Conservation (phyloP, 495 filamentous ascomycete genomes). For the Extremus antarcticus region DNA sequence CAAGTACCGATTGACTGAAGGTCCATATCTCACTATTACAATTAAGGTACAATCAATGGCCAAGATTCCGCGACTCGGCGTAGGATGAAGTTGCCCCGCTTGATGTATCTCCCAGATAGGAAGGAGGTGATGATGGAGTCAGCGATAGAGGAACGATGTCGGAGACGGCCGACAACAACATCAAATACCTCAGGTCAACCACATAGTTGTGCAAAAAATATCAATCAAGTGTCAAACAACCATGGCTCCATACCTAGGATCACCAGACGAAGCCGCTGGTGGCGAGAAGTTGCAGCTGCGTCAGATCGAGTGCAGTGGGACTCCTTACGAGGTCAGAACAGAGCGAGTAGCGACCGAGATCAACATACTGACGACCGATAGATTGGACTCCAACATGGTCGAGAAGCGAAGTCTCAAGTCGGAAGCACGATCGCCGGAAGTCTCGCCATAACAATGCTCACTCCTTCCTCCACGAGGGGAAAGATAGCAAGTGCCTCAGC, state of each 20-base stretch:
- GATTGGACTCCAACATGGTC: constrained; percentile 48
- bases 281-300: constrained; percentile 5
- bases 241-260: constrained; percentile 4
- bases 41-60: too few species aligned
- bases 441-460: too few species aligned
- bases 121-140: neutral
- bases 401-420: constrained; percentile 35
- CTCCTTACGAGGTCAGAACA: constrained; percentile 27
- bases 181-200: neutral
- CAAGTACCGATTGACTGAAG: neutral
- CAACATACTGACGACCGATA: constrained; percentile 14
- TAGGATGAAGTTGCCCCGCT: too few species aligned
- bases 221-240: neutral
- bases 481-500: too few species aligned
- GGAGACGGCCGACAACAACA: neutral
- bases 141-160: neutral
- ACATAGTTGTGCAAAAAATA: too few species aligned
- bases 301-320: constrained; percentile 19
- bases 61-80: too few species aligned
- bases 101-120: neutral
- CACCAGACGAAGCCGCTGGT: neutral
- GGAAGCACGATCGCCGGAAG: constrained; percentile 38
- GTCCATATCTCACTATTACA: too few species aligned
- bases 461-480: too few species aligned
- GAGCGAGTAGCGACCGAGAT: too few species aligned